Base-by-base conservation (phyloP, 176 grass and related monocot species). In the Musa troglodytarum region DNA sequence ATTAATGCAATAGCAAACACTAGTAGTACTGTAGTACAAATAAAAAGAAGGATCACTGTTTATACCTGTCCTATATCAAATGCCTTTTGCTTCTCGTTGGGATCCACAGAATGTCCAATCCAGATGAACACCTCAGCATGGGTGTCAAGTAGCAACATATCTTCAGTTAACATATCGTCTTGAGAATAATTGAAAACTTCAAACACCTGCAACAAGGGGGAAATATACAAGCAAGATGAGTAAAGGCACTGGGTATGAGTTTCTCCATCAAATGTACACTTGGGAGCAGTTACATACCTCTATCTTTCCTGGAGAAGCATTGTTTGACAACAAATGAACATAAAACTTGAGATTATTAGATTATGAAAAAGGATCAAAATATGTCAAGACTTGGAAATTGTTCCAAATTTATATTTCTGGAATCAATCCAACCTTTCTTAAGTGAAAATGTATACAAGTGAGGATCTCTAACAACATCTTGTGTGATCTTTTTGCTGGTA, bases 151-250 rank as follows among this genome's bases (percentile, higher is more conserved):
- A 92, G 79, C 87, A 93, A 72, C 67, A 97, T 90, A 56, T 97
- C 93, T 85, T 97, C 93, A 53, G 93, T 90, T 84, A 97, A 92
- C 70, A 97, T 80, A 90, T 97, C 93, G 85, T 97, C 93, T 97
- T 97, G 93, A 69, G 87, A 85, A 63, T 92, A 97, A 81, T 97
- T 97, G 83, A 88, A 92, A 59, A 97, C 87, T 84, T 97, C 93
- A 67, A 65, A 59, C 72, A 93, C 87, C 93, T 97, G 70, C 69
- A 61, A 83, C 9, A 62, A 23, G 55, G 25, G 53, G 54, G 15
- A 24, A 59, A 72, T 43, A 43, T 43, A 15, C 43, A 53, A 65
- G 25, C 26, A 51, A 77, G 86, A 64, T 83, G 68, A 80, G 50
- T 61, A 68, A 22, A 68, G 76, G 78, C 10, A 78, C 51, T 9